Evolutionary conservation across 2,329 filamentous ascomycete species (phyloP).

Genomic region (Hymenoscyphus fraxineus): DNA sequence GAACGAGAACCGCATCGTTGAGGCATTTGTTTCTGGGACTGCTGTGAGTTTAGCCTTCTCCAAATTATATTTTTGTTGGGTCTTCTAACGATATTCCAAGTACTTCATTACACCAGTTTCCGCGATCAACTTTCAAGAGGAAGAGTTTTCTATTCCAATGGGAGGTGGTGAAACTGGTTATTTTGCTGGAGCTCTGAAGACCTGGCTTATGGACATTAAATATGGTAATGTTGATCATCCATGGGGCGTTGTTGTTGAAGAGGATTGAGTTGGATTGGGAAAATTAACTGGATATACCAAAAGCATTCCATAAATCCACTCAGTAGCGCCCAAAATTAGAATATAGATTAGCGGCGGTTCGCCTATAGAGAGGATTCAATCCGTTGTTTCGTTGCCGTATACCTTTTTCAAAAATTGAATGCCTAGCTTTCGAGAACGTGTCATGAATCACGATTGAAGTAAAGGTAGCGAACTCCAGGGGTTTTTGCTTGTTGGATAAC

Average conservation of each 20-base stretch:
- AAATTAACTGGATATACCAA: neutral
- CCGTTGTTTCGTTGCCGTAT: neutral
- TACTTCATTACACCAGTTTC: slow-evolving; percentile 70
- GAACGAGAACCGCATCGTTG: slow-evolving; percentile 71
- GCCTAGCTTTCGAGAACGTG: neutral
- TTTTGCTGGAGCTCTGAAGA: slow-evolving; percentile 59
- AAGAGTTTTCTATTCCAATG: slow-evolving; percentile 60
- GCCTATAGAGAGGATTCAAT: neutral
- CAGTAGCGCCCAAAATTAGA: too few relatives aligned
- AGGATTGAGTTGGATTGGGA: slow-evolving; percentile 33
- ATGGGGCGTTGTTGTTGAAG: slow-evolving; percentile 66
- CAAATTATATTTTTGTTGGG: neutral
- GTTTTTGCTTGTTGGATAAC: neutral
- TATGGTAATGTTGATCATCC: slow-evolving; percentile 65
- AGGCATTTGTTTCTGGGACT: slow-evolving; percentile 83
- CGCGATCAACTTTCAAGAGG: slow-evolving; percentile 62
- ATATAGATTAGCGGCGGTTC: neutral
- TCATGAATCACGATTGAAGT: neutral
- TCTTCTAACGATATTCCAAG: slow-evolving; percentile 25
- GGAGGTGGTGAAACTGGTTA: slow-evolving; percentile 48
- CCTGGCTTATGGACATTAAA: slow-evolving; percentile 68
- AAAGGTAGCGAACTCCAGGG: neutral
- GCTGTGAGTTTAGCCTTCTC: slow-evolving; percentile 41
- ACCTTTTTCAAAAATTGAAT: neutral
- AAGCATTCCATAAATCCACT: neutral